Conservation (phyloP, 305 asterid species). For the Striga hermonthica region DNA sequence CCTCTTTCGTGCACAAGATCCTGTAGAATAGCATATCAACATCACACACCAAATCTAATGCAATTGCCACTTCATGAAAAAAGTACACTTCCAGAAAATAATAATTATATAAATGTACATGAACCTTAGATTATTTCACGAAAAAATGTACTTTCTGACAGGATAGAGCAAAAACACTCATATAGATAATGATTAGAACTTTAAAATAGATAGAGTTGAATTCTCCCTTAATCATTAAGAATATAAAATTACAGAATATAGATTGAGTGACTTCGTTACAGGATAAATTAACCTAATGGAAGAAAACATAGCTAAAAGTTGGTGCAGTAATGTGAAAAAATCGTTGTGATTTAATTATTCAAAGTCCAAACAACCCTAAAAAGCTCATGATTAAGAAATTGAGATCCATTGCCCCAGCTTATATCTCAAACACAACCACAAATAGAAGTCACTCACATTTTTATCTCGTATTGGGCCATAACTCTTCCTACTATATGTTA, state of each 20-base stretch:
- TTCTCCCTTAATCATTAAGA: conserved; percentile 13
- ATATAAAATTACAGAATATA: neutral
- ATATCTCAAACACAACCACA: neutral
- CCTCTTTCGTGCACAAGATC: conserved; percentile 39
- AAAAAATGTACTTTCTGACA: neutral
- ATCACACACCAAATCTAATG: conserved; percentile 16
- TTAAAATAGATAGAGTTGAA: conserved; percentile 1
- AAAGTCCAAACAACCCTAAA: neutral
- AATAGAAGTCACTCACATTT: neutral
- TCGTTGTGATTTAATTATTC: neutral
- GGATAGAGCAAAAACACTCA: neutral
- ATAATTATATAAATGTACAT: too few relatives aligned
- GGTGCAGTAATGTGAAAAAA: neutral
- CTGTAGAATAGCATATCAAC: conserved; percentile 37
- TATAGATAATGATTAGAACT: neutral
- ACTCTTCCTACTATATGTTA: conserved; percentile 1
- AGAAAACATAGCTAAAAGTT: neutral
- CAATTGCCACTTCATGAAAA: conserved; percentile 1
- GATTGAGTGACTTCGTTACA: neutral
- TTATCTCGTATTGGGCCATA: too few relatives aligned
- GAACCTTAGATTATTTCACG: neutral
- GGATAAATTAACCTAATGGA: neutral
- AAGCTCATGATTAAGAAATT: neutral
- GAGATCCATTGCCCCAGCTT: neutral
- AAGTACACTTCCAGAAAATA: neutral